These are phyloP conservation scores for Rhodomyrtus psidioides DNA, from an alignment of 441 rosid genomes.

Conservation along the genomic window DNA sequence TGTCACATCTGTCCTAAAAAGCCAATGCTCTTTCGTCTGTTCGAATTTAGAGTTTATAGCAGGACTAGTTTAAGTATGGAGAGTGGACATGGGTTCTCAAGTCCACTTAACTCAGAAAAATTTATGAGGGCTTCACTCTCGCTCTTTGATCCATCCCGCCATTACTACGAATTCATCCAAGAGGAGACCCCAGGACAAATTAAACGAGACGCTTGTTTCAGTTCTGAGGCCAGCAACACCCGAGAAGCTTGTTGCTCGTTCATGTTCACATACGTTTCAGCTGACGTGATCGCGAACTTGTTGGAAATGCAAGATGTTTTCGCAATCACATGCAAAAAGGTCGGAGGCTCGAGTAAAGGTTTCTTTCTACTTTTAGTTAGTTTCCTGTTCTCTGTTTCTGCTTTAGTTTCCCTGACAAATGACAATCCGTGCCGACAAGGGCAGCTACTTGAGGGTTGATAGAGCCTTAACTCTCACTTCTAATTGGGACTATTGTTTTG, in stretches of 20 bases:
- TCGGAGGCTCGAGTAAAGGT: background rate
- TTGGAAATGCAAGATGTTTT: background rate
- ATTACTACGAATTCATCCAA: background rate
- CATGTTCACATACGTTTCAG: background rate
- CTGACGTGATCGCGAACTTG: background rate
- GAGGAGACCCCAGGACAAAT: background rate
- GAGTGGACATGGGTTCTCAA: slow-evolving; percentile 7
- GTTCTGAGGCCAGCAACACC: background rate
- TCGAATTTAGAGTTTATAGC: background rate
- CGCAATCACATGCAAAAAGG: background rate
- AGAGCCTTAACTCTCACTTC: slow-evolving; percentile 19
- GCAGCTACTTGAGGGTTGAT: slow-evolving; percentile 2
- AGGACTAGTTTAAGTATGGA: slow-evolving; percentile 1
- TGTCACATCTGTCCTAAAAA: background rate
- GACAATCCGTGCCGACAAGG: background rate
- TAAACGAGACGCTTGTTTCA: background rate
- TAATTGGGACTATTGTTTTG: slow-evolving; percentile 24
- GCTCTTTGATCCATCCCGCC: background rate
- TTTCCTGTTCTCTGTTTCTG: slow-evolving; percentile 10
- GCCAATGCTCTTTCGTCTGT: background rate
- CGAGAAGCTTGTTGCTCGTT: background rate
- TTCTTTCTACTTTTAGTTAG: slow-evolving; percentile 10
- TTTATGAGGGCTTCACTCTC: background rate
- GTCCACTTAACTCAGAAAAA: background rate
- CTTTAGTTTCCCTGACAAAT: slow-evolving; percentile 17